A percentile compares a stretch with the other conserved stretches of the same genome.
Evolutionary conservation across 768 basidiomycete genomes (phyloP).

Genomic region (Pisolithus microcarpus): DNA sequence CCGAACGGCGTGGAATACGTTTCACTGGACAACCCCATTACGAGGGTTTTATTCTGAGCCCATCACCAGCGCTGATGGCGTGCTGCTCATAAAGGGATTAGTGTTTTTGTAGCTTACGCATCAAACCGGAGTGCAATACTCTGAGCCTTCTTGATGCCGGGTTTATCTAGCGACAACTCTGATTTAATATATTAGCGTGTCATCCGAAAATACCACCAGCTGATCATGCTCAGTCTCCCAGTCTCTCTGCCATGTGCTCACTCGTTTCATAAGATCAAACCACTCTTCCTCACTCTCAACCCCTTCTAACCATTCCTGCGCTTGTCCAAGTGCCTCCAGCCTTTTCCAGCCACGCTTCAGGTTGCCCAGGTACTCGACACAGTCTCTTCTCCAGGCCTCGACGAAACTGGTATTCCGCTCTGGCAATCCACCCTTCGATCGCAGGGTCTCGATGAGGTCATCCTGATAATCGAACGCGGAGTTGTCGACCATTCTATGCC

Average conservation of each 20-base stretch:
- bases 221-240: too few species aligned
- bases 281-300: slow-evolving; percentile 43
- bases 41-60: too few species aligned
- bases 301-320: slow-evolving; percentile 37
- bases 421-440: slow-evolving; percentile 28
- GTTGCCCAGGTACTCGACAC: slow-evolving; percentile 19
- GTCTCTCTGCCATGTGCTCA: slow-evolving; percentile 40
- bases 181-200: too few species aligned
- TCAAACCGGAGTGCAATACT: too few species aligned
- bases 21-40: too few species aligned
- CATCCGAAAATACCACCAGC: too few species aligned
- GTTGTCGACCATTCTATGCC: slow-evolving; percentile 37
- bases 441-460: slow-evolving; percentile 13
- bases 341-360: slow-evolving; percentile 30
- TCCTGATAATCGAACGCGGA: slow-evolving; percentile 37
- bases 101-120: too few species aligned
- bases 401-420: slow-evolving; percentile 40
- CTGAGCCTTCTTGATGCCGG: too few species aligned
- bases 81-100: too few species aligned
- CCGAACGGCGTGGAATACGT: too few species aligned
- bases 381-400: slow-evolving; percentile 41
- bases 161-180: too few species aligned
- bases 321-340: slow-evolving; percentile 33
- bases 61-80: too few species aligned
- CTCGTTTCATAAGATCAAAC: slow-evolving; percentile 37